Base-by-base conservation (phyloP, 495 filamentous ascomycete species). In the Tuber umbilicatum region DNA sequence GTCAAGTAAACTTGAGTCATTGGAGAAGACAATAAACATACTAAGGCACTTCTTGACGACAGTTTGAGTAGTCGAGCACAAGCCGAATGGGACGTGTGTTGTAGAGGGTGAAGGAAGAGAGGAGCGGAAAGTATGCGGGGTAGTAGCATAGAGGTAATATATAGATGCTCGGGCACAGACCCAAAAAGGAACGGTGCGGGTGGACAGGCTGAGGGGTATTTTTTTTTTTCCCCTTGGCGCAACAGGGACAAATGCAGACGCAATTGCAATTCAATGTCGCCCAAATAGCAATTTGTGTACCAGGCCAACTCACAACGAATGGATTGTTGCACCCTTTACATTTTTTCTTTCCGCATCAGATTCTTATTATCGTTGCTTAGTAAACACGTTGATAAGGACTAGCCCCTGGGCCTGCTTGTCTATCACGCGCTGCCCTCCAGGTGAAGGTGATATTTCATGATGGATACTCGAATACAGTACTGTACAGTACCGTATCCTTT, bases 21-120 rank as follows among this genome's bases (percentile, higher is more conserved):
- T 64, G 27, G 55, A 60, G 47, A 68, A 67, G 71, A 5, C 2
- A 68, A 60, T 45, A 19, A 39, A 21, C 69, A 80, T 76, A 80
- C 77, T 71, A 74, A 70, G 39, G 77, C 78, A 70, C 77, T 72
- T 74, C 78, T 80, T 68, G 77, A 80, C 75, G 71, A 79, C 74
- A 80, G 76, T 39, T 80, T 76, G 78, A 72, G 70, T 23, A 73
- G 73, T 73, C 69, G 78, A 75, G 70, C 70, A 73, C 35, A n/a
- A 70, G 35, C 43, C n/a, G 23, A 7, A 38, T 69, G 23, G 70
- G 77, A 60, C 37, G 68, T 70, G 70, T 50, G 77, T 69, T 35
- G 50, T 72, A 37, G 74, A 35, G 72, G 74, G 19, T 21, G 72
- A 70, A 78, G 69, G 39, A 42, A 38, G 50, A 39, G 45, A 70